Evolutionary conservation across 2,329 filamentous ascomycete species (phyloP), one percentile per base, ranked within the genome.

Genomic region (Plectosphaerella plurivora): DNA sequence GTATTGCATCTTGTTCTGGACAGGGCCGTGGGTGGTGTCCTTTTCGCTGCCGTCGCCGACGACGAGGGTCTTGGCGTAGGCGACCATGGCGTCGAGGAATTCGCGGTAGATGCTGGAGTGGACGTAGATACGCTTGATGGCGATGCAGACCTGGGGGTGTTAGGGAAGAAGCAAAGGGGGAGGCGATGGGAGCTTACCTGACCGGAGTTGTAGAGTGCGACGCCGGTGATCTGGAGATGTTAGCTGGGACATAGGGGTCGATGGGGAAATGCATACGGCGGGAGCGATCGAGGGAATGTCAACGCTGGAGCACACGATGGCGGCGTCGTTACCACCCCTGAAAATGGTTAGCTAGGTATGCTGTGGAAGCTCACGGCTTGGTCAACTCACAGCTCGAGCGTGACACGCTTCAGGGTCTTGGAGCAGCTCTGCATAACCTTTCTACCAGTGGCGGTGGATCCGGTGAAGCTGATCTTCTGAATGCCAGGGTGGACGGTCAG

Each of bases 1-100:
- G 61, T 76, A 88, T 65, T 88, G 86, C 76, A 83, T 78, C 57
- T 74, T 67, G 66, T 88, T 88, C 55, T 84, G 82, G 3, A 88
- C 67, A 0, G 86, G 86, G 1, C 82, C 79, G 52, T 83, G 49
- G n/a, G 55, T 50, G 4, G 51, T 57, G 49, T 51, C 53, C 15
- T 50, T 51, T 41, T 47, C 16, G 20, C 49, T 50, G 10, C 55
- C 55, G 47, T 57, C 55, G 7, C 55, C 55, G 20, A 57, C 44
- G 2, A 51, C 49, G 5, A 57, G 20, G 49, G 45, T 55, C 47
- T 57, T 54, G 46, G 53, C 35, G 22, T 51, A 51, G 47, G 44
- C 51, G 46, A 50, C 51, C 39, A 57, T 57, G 44, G 53, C 55
- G 39, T 54, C 47, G 49, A 57, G 33, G 44, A 57, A 50, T 25